These are phyloP conservation scores for Diospyros lotus DNA, from an alignment of 148 eudicot genomes.

Conservation along the genomic window DNA sequence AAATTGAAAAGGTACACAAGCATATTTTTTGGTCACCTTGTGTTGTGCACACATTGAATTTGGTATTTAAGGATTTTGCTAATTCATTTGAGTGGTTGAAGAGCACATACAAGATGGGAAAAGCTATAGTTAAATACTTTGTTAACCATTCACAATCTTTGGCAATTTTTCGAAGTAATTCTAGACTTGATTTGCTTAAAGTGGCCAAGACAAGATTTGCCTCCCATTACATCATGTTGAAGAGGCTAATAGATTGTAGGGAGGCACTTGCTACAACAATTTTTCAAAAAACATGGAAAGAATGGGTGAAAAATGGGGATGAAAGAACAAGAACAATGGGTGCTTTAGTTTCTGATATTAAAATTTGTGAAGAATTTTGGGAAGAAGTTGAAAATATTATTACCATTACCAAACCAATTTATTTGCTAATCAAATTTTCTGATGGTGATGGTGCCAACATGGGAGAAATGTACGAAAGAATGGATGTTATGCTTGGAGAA, in stretches of 20 bases:
- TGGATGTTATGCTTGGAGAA: conserved; percentile 29
- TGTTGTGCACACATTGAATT: too few species aligned
- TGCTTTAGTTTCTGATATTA: background rate
- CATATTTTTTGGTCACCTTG: conserved; percentile 17
- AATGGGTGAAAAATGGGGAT: conserved; percentile 1
- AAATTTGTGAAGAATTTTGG: conserved; percentile 7
- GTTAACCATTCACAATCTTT: conserved; percentile 13
- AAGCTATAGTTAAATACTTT: conserved; percentile 11
- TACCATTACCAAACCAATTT: conserved; percentile 12
- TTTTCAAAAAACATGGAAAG: conserved; percentile 14
- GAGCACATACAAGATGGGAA: conserved; percentile 10
- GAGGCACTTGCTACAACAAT: conserved; percentile 12
- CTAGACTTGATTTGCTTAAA: conserved; percentile 15
- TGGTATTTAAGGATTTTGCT: too few species aligned
- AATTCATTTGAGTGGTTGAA: too few species aligned
- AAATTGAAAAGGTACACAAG: conserved; percentile 11
- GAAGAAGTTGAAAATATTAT: conserved; percentile 15
- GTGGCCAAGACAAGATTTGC: conserved; percentile 31
- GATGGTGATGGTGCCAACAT: conserved; percentile 23
- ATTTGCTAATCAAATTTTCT: conserved; percentile 15
- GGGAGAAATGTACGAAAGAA: conserved; percentile 28
- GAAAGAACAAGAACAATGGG: background rate
- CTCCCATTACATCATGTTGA: conserved; percentile 12
- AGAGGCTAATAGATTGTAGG: conserved; percentile 3
- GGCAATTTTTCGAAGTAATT: conserved; percentile 13